phyloP scores from a whole-genome alignment of 495 filamentous ascomycete genomes.

The Aspergillus homomorphus region DNA sequence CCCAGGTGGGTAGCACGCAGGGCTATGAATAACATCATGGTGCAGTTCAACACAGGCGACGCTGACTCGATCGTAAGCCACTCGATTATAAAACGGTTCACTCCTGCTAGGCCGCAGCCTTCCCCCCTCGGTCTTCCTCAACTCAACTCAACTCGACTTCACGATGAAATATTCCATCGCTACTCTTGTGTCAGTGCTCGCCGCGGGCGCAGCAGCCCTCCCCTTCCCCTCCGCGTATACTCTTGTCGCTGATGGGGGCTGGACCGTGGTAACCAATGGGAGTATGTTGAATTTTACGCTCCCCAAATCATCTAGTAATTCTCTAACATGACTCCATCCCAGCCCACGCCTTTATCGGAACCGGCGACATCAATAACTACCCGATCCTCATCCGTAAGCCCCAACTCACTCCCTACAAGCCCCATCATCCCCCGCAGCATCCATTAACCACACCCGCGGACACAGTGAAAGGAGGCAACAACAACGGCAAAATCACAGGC shows the following conservation, averaged over 20 bases:
- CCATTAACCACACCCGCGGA: background rate
- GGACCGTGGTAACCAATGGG: conserved; percentile 1
- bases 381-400: conserved; percentile 2
- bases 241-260: conserved; percentile 3
- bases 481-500: background rate
- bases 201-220: background rate
- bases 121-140: too few relatives aligned
- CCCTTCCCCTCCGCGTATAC: conserved; percentile 1
- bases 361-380: background rate
- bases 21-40: background rate
- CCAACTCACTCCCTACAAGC: too few relatives aligned
- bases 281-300: background rate
- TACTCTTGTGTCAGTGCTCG: background rate
- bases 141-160: background rate
- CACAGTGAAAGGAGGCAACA: background rate
- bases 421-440: background rate
- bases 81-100: background rate
- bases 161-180: background rate
- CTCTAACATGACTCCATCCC: background rate
- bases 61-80: background rate
- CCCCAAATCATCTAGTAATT: background rate
- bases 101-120: background rate
- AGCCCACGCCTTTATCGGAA: background rate
- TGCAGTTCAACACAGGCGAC: background rate
- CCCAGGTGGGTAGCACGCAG: background rate